Percentiles rank a stretch among this genome's conserved stretches.
Evolutionary conservation across 257 asterid genomes (phyloP).

Genomic region (Gentiana dahurica): DNA sequence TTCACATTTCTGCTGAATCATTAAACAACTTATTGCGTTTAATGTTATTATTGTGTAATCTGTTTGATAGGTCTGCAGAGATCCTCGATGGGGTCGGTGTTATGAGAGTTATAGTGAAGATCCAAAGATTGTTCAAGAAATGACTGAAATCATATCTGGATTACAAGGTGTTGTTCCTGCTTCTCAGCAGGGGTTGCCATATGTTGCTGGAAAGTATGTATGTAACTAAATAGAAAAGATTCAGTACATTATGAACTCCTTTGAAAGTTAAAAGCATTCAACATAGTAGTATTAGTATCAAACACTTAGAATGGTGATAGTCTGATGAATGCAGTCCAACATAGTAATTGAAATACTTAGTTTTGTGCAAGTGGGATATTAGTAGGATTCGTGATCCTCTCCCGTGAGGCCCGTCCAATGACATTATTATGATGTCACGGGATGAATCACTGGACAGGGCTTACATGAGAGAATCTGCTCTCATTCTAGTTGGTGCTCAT

Average conservation of each 20-base stretch:
- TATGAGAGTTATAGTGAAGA: constrained; percentile 92
- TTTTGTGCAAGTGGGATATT: too few relatives aligned
- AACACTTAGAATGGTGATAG: too few relatives aligned
- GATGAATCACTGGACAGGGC: too few relatives aligned
- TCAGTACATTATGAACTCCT: background rate
- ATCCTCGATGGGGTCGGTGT: constrained; percentile 98
- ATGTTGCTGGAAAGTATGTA: constrained; percentile 59
- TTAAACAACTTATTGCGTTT: background rate
- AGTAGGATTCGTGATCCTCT: too few relatives aligned
- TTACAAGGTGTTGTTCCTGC: constrained; percentile 84
- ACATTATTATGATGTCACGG: too few relatives aligned
- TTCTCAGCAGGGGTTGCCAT: constrained; percentile 64
- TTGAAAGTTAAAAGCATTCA: constrained; percentile 11
- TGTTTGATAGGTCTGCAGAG: constrained; percentile 68
- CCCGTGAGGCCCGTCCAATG: too few relatives aligned
- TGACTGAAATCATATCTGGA: constrained; percentile 80
- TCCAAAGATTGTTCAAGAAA: constrained; percentile 66
- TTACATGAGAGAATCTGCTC: too few relatives aligned
- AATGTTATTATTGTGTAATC: background rate
- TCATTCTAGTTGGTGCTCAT: too few relatives aligned
- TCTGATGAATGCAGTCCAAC: too few relatives aligned
- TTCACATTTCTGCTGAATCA: background rate
- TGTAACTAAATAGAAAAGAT: background rate
- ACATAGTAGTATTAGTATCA: background rate
- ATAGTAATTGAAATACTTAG: too few relatives aligned